phyloP scores from a whole-genome alignment of 1,139 yeast species.

The Fermentozyma sake region DNA sequence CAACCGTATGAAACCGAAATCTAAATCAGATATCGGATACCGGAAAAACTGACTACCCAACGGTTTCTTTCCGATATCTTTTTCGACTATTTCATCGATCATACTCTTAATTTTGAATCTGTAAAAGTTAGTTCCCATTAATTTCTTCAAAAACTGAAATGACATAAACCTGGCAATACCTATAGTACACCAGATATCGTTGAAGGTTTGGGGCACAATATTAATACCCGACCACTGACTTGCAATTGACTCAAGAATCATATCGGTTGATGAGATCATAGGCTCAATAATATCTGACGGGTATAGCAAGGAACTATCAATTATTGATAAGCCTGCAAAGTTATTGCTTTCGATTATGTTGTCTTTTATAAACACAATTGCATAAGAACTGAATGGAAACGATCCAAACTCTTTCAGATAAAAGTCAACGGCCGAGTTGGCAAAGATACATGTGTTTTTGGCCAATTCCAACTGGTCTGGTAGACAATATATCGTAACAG shows the following conservation, averaged over 20 bases:
- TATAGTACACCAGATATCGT: conserved; percentile 88
- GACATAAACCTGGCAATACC: conserved; percentile 89
- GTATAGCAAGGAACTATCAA: conserved; percentile 64
- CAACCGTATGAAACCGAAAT: conserved; percentile 60
- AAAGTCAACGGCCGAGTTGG: conserved; percentile 75
- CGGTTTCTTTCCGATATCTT: conserved; percentile 81
- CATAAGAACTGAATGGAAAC: conserved; percentile 81
- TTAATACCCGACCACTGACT: conserved; percentile 94
- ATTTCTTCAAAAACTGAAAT: conserved; percentile 56
- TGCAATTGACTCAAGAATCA: conserved; percentile 66
- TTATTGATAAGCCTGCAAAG: conserved; percentile 75
- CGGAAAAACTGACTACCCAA: conserved; percentile 62
- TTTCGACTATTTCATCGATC: conserved; percentile 62
- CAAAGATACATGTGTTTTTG: conserved; percentile 68
- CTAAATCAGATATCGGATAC: conserved; percentile 64
- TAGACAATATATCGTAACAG: conserved; percentile 54
- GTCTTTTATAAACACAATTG: conserved; percentile 70
- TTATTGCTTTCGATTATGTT: conserved; percentile 46
- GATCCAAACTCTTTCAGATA: conserved; percentile 89
- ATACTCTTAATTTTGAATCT: conserved; percentile 63
- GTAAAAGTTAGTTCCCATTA: conserved; percentile 84
- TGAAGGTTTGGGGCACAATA: conserved; percentile 73
- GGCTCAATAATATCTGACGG: conserved; percentile 80
- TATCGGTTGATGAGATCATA: conserved; percentile 64
- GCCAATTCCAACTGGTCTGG: conserved; percentile 59